A percentile compares a stretch with the other conserved stretches of the same genome.
phyloP scores from a whole-genome alignment of 1,284 basidiomycete genomes.

The Leccinum angustisporum region DNA sequence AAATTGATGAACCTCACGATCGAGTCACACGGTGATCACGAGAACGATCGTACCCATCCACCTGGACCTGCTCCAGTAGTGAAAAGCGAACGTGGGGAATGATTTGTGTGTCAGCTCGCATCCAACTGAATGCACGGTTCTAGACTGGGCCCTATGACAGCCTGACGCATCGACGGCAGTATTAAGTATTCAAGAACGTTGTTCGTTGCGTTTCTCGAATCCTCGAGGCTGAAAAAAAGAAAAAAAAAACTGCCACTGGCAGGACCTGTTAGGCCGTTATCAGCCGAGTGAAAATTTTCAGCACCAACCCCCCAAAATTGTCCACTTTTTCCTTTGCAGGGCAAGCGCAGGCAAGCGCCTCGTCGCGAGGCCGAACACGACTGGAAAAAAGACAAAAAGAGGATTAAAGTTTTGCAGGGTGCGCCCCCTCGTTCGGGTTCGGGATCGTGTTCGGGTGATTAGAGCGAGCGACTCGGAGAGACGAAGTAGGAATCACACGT shows the following conservation, averaged over 20 bases:
- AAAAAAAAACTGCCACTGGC: background rate
- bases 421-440: background rate
- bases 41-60: background rate
- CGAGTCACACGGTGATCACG: constrained; percentile 6
- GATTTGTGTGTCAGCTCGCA: background rate
- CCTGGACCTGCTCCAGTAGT: background rate
- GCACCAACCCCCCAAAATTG: background rate
- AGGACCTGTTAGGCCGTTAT: constrained; percentile 1
- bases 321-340: constrained; percentile 19
- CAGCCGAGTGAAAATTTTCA: constrained; percentile 11
- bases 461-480: background rate
- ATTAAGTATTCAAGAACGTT: background rate
- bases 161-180: background rate
- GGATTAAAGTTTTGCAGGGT: background rate
- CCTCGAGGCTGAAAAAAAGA: constrained; percentile 8
- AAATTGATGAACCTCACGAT: background rate
- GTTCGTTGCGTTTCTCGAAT: background rate
- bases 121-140: background rate
- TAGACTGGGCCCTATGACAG: background rate
- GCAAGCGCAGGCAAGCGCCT: background rate
- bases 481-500: background rate
- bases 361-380: constrained; percentile 5
- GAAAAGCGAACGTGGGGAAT: constrained; percentile 2
- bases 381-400: background rate
- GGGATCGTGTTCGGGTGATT: constrained; percentile 8